Evolutionary conservation across 805 yeast genomes (phyloP).

Genomic region (Schwanniomyces vanrijiae): DNA sequence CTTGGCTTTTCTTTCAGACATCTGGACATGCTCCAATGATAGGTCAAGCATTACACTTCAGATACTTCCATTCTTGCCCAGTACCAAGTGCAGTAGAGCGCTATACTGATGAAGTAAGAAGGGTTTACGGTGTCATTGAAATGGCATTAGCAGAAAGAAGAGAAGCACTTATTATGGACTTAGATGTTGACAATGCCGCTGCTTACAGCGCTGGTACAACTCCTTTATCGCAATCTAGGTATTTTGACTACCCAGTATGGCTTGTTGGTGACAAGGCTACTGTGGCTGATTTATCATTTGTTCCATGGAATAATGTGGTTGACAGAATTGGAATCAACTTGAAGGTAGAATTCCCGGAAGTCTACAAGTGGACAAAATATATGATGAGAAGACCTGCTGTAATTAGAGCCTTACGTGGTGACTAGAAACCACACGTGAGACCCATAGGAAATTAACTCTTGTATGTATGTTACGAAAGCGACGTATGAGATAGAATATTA

Average conservation of each 20-base stretch:
- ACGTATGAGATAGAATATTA: not conserved
- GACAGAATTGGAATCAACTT: slow-evolving; percentile 89
- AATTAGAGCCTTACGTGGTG: slow-evolving; percentile 79
- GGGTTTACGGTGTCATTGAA: slow-evolving; percentile 92
- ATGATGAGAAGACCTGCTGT: slow-evolving; percentile 97
- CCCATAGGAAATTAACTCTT: not conserved
- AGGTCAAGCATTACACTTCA: slow-evolving; percentile 93
- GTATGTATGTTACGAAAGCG: not conserved
- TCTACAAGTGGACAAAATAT: slow-evolving; percentile 90
- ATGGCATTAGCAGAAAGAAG: slow-evolving; percentile 93
- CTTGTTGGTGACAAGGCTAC: slow-evolving; percentile 79
- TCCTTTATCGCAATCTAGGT: slow-evolving; percentile 79
- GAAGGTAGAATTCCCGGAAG: slow-evolving; percentile 89
- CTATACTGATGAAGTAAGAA: slow-evolving; percentile 86
- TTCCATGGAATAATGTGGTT: slow-evolving; percentile 96
- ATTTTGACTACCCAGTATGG: slow-evolving; percentile 94
- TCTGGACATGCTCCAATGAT: slow-evolving; percentile 99
- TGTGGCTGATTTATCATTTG: slow-evolving; percentile 88
- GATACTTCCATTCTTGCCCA: slow-evolving; percentile 82
- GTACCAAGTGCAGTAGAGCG: slow-evolving; percentile 89
- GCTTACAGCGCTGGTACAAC: slow-evolving; percentile 87
- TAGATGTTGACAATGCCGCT: slow-evolving; percentile 84
- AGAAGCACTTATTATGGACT: slow-evolving; percentile 85
- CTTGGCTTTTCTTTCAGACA: slow-evolving; percentile 94
- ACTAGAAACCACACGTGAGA: slow-evolving; percentile 20